Conservation (phyloP, 2,329 filamentous ascomycete species). For the Lecanicillium sp. region DNA sequence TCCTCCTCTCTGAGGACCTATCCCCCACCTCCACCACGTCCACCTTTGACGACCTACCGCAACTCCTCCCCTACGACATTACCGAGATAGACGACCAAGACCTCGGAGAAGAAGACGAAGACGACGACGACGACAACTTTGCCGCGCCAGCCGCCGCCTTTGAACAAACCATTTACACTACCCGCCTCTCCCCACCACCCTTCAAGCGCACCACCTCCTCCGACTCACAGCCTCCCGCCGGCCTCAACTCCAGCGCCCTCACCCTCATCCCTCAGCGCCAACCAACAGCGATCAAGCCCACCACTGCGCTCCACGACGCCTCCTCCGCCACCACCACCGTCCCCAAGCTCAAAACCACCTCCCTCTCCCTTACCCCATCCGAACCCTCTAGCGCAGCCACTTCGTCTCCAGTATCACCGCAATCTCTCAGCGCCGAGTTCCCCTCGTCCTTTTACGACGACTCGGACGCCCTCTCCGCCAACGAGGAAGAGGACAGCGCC, state of each 20-base stretch:
- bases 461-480: too few species aligned
- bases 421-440: too few species aligned
- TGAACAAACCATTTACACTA: conserved; percentile 29
- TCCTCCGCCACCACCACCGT: too few species aligned
- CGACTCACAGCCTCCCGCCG: conserved; percentile 9
- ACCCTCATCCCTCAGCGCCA: conserved; percentile 7
- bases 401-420: too few species aligned
- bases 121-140: conserved; percentile 57
- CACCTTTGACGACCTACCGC: conserved; percentile 20
- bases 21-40: conserved; percentile 17
- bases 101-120: conserved; percentile 41
- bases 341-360: too few species aligned
- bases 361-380: too few species aligned
- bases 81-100: conserved; percentile 23
- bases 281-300: not conserved
- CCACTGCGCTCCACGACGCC: too few species aligned
- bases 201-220: conserved; percentile 29
- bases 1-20: conserved; percentile 40
- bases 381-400: too few species aligned
- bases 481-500: too few species aligned
- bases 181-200: conserved; percentile 46
- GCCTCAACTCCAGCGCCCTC: conserved; percentile 3
- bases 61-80: conserved; percentile 22
- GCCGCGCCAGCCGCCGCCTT: conserved; percentile 44
- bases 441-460: too few species aligned